phyloP scores from a whole-genome alignment of 2,329 filamentous ascomycete genomes.

The Cryphonectria parasitica region DNA sequence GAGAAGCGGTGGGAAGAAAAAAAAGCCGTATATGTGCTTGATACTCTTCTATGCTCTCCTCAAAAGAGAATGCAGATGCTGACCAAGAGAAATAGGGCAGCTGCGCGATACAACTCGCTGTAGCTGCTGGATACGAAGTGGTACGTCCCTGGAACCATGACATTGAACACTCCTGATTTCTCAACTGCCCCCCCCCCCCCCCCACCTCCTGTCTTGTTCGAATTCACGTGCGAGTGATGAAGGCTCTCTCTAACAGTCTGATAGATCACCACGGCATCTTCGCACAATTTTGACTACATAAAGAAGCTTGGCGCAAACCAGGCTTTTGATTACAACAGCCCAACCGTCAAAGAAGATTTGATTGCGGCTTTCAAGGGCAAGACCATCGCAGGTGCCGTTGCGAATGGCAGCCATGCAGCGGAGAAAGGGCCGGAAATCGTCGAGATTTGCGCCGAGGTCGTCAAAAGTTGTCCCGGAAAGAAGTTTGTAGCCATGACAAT shows the following conservation, averaged over 20 bases:
- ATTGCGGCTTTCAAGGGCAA: conserved; percentile 37
- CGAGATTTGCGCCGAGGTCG: conserved; percentile 20
- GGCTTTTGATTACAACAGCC: conserved; percentile 34
- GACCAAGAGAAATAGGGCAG: conserved; percentile 36
- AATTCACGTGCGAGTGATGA: not conserved
- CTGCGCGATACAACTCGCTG: conserved; percentile 49
- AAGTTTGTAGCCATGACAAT: conserved; percentile 35
- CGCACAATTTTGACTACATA: conserved; percentile 42
- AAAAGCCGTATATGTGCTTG: not conserved
- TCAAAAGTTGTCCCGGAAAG: conserved; percentile 34
- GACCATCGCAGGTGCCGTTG: conserved; percentile 38
- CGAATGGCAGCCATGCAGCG: conserved; percentile 33
- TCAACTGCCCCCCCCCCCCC: no score
- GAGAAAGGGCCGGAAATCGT: conserved; percentile 35
- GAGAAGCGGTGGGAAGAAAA: not conserved
- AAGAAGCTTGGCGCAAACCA: conserved; percentile 31
- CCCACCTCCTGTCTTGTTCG: no score
- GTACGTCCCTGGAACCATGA: not conserved
- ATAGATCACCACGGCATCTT: conserved; percentile 41
- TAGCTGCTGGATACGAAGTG: conserved; percentile 48
- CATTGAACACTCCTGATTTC: not conserved
- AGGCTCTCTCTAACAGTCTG: not conserved
- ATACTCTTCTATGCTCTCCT: not conserved
- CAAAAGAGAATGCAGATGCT: not conserved
- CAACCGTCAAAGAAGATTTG: conserved; percentile 36